Evolutionary conservation across 2,329 filamentous ascomycete species (phyloP).

Genomic region (Ilyonectria sp.): DNA sequence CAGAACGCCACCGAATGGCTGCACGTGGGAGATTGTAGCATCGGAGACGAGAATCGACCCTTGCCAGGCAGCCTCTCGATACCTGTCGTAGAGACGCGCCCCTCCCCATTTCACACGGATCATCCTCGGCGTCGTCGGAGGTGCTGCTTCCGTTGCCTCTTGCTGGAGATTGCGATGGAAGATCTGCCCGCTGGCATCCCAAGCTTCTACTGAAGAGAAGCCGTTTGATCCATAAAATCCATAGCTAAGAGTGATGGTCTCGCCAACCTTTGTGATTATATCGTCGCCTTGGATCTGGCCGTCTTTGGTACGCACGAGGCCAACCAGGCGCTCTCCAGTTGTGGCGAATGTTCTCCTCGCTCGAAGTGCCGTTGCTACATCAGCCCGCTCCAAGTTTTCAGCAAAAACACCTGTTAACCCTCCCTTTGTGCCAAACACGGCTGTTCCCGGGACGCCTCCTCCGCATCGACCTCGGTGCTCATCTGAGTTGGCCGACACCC

Average conservation of each 20-base stretch:
- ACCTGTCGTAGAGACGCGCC: conserved; percentile 52
- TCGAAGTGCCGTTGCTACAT: conserved; percentile 45
- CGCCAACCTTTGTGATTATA: conserved; percentile 27
- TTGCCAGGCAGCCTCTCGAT: conserved; percentile 53
- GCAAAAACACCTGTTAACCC: conserved; percentile 45
- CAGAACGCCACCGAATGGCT: conserved; percentile 46
- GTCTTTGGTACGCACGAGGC: conserved; percentile 38
- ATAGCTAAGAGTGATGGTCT: conserved; percentile 42
- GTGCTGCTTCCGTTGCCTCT: conserved; percentile 28
- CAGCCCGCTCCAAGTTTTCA: background rate
- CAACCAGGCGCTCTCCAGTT: conserved; percentile 50
- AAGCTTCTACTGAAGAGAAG: conserved; percentile 49
- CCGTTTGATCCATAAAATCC: conserved; percentile 45
- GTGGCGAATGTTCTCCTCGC: conserved; percentile 51
- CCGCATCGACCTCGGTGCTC: conserved; percentile 55
- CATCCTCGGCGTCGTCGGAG: conserved; percentile 25
- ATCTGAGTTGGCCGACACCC: conserved; percentile 54
- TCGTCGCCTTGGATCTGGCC: conserved; percentile 48
- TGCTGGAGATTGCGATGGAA: conserved; percentile 44
- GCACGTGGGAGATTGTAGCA: conserved; percentile 32
- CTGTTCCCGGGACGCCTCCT: conserved; percentile 47
- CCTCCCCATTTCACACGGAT: conserved; percentile 51
- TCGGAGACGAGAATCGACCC: conserved; percentile 45
- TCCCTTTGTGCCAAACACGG: conserved; percentile 20
- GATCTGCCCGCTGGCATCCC: conserved; percentile 47